These are phyloP conservation scores for Tricholomella constricta DNA, from an alignment of 768 basidiomycete species.

Conservation along the genomic window DNA sequence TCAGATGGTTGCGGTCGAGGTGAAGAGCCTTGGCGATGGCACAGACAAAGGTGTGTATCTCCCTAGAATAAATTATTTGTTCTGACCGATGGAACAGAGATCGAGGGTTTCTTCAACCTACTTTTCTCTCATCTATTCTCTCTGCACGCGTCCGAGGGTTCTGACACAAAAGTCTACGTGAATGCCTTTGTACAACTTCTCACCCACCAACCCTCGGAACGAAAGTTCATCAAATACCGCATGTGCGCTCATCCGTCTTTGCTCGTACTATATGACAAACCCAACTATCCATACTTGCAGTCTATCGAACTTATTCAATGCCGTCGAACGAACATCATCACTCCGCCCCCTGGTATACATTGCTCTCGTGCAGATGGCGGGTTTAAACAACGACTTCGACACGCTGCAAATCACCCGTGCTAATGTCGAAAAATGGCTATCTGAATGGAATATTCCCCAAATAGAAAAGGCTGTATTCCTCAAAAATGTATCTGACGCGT, in stretches of 20 bases:
- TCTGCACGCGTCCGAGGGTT: conserved; percentile 54
- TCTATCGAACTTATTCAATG: conserved; percentile 82
- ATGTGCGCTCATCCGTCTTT: conserved; percentile 49
- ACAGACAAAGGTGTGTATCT: conserved; percentile 65
- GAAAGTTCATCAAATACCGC: conserved; percentile 68
- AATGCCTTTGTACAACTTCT: conserved; percentile 57
- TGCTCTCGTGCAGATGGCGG: conserved; percentile 61
- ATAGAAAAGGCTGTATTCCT: conserved; percentile 69
- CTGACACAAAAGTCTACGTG: conserved; percentile 53
- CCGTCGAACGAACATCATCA: conserved; percentile 64
- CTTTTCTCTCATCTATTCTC: conserved; percentile 72
- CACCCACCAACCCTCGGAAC: conserved; percentile 55
- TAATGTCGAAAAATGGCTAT: conserved; percentile 75
- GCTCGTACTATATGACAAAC: background rate
- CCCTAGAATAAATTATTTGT: conserved; percentile 1
- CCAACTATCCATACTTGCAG: conserved; percentile 37
- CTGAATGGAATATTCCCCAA: conserved; percentile 69
- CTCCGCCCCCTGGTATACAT: conserved; percentile 65
- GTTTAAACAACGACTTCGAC: conserved; percentile 60
- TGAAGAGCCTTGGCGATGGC: conserved; percentile 74
- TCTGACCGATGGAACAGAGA: conserved; percentile 46
- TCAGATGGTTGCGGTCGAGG: conserved; percentile 58
- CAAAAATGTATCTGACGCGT: conserved; percentile 61
- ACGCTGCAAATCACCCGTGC: conserved; percentile 58
- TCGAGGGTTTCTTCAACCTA: conserved; percentile 88